These are phyloP conservation scores for Talaromyces sp. DNA, from an alignment of 2,329 filamentous ascomycete genomes.

Conservation along the genomic window DNA sequence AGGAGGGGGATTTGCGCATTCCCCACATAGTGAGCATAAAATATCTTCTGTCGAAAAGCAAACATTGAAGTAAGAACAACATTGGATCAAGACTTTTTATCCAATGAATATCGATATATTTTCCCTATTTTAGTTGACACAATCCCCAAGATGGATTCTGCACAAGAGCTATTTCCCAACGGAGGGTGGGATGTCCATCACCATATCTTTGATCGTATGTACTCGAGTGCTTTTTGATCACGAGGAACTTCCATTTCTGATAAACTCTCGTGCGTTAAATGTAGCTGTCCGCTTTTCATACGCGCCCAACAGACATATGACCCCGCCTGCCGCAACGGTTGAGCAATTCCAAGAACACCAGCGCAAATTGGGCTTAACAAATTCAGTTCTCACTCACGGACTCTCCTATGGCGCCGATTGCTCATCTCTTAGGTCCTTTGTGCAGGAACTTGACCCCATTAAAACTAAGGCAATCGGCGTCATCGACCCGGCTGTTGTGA, in stretches of 20 bases:
- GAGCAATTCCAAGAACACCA: conserved; percentile 22
- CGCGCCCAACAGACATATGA: conserved; percentile 21
- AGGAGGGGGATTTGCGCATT: not conserved
- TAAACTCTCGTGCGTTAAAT: not conserved
- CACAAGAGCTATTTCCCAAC: conserved; percentile 19
- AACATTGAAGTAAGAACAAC: not conserved
- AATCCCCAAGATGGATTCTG: not conserved
- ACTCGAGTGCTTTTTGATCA: not conserved
- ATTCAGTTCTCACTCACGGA: conserved; percentile 33
- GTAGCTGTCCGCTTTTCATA: conserved; percentile 20
- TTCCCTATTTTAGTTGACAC: not conserved
- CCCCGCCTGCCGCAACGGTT: conserved; percentile 24
- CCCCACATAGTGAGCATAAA: not conserved
- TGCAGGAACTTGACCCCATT: conserved; percentile 19
- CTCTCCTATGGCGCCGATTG: conserved; percentile 34
- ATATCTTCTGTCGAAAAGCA: not conserved
- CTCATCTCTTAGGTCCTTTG: conserved; percentile 27
- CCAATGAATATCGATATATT: not conserved
- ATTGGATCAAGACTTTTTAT: not conserved
- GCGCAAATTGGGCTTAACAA: conserved; percentile 22
- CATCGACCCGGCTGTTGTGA: conserved; percentile 23
- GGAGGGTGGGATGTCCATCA: conserved; percentile 30
- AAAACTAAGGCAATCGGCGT: conserved; percentile 26
- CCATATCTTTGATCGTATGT: conserved; percentile 30
- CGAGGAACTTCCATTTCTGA: not conserved